Evolutionary conservation across 139 green algal genomes (phyloP).

Genomic region (Chlamydomonas sphaeroides): DNA sequence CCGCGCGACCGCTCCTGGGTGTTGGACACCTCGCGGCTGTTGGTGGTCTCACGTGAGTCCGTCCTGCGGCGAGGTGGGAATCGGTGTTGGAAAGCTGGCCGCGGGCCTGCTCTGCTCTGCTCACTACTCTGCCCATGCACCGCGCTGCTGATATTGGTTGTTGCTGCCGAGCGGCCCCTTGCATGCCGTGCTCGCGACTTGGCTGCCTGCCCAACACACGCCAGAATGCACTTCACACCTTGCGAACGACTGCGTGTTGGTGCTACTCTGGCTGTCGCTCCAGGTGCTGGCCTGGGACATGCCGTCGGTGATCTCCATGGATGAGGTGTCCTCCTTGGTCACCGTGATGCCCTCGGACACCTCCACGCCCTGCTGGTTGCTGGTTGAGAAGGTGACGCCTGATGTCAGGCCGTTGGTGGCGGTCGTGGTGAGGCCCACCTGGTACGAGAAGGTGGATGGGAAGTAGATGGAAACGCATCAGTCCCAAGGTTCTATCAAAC

Average conservation of each 20-base stretch:
- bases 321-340: slow-evolving; percentile 17
- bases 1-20: background rate
- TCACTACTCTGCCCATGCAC: background rate
- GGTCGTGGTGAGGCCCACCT: background rate
- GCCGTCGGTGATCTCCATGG: background rate
- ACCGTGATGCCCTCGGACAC: slow-evolving; percentile 14
- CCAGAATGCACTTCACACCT: too few relatives aligned
- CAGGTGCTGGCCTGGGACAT: background rate
- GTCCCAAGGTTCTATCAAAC: background rate
- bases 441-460: background rate
- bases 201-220: background rate
- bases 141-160: background rate
- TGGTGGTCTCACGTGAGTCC: slow-evolving; percentile 1
- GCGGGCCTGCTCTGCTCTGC: too few relatives aligned
- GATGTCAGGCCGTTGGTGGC: background rate
- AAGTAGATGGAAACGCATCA: background rate
- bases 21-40: slow-evolving; percentile 5
- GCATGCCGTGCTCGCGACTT: background rate
- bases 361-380: background rate
- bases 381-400: slow-evolving; percentile 6
- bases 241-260: background rate
- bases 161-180: too few relatives aligned
- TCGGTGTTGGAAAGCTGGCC: background rate
- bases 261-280: background rate
- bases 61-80: background rate